Percentiles rank a stretch among this genome's conserved stretches.
Evolutionary conservation across 805 yeast genomes (phyloP).

Genomic region (Komagataella kurtzmanii): DNA sequence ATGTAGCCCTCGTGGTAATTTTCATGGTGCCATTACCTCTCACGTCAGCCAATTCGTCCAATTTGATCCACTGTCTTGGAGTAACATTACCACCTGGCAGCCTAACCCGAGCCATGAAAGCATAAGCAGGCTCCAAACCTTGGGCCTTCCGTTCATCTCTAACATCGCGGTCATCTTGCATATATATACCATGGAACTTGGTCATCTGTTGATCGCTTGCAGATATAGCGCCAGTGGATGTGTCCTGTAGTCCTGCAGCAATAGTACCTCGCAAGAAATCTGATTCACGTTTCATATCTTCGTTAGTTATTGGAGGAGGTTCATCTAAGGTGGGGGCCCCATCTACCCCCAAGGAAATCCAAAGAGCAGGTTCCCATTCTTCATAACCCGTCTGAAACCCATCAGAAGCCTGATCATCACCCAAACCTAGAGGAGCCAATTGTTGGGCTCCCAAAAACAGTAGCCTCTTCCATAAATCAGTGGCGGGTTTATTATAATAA

Average conservation of each 20-base stretch:
- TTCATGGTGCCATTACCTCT: constrained; percentile 91
- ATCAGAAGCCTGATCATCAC: constrained; percentile 97
- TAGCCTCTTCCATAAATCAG: constrained; percentile 56
- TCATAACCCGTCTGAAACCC: constrained; percentile 88
- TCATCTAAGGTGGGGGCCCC: constrained; percentile 76
- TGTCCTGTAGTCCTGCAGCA: constrained; percentile 71
- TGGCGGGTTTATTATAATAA: constrained; percentile 85
- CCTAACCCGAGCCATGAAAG: constrained; percentile 95
- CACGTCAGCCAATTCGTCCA: constrained; percentile 68
- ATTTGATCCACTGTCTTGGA: constrained; percentile 78
- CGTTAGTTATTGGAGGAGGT: constrained; percentile 82
- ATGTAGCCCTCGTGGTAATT: constrained; percentile 92
- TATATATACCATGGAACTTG: constrained; percentile 94
- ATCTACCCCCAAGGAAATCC: constrained; percentile 87
- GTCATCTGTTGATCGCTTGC: constrained; percentile 90
- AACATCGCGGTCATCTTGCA: constrained; percentile 97
- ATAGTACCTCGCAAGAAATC: constrained; percentile 88
- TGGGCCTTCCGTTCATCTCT: constrained; percentile 86
- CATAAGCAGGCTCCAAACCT: constrained; percentile 89
- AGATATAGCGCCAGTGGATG: constrained; percentile 79
- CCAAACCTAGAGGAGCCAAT: constrained; percentile 67
- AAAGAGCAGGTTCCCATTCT: constrained; percentile 71
- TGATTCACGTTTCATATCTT: constrained; percentile 85
- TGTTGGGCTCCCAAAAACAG: constrained; percentile 61
- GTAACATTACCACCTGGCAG: constrained; percentile 87